Conservation (phyloP, 2,329 filamentous ascomycete species). For the Colletotrichum magnum region DNA sequence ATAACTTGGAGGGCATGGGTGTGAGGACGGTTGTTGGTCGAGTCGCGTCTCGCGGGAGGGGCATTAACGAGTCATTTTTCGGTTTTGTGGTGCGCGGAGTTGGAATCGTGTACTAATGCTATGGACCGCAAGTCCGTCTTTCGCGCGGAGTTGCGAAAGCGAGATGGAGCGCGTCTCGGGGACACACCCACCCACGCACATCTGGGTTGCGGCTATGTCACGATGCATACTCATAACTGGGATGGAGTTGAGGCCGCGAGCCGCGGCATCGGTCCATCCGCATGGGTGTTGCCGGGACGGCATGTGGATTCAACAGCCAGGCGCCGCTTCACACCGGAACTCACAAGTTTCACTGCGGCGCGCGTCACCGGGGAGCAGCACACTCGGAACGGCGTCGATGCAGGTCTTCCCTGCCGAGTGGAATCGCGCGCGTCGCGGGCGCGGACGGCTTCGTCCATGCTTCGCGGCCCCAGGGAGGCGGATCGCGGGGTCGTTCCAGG, state of each 20-base stretch:
- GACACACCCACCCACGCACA: not conserved
- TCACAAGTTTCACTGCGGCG: conserved; percentile 1
- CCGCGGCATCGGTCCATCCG: not conserved
- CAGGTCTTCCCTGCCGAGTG: not conserved
- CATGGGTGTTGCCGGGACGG: conserved; percentile 14
- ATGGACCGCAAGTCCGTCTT: not conserved
- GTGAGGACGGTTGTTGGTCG: not conserved
- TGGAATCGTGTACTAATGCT: too few relatives aligned
- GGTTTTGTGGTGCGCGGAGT: too few relatives aligned
- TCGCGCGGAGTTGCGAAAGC: conserved; percentile 1
- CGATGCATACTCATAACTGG: not conserved
- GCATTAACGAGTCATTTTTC: conserved; percentile 6
- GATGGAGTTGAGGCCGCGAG: conserved; percentile 5
- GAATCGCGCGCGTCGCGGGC: conserved; percentile 23
- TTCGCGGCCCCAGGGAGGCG: conserved; percentile 7
- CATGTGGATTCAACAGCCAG: not conserved
- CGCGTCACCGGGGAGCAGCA: conserved; percentile 10
- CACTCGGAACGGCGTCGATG: not conserved
- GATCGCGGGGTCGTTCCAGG: conserved; percentile 10
- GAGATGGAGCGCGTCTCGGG: conserved; percentile 17
- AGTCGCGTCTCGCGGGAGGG: conserved; percentile 19
- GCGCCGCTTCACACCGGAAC: not conserved
- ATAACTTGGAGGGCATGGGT: not conserved
- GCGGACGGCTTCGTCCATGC: conserved; percentile 9
- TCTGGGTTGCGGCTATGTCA: not conserved